Conservation (phyloP, 768 basidiomycete species). For the Guyanaporus albipodus region DNA sequence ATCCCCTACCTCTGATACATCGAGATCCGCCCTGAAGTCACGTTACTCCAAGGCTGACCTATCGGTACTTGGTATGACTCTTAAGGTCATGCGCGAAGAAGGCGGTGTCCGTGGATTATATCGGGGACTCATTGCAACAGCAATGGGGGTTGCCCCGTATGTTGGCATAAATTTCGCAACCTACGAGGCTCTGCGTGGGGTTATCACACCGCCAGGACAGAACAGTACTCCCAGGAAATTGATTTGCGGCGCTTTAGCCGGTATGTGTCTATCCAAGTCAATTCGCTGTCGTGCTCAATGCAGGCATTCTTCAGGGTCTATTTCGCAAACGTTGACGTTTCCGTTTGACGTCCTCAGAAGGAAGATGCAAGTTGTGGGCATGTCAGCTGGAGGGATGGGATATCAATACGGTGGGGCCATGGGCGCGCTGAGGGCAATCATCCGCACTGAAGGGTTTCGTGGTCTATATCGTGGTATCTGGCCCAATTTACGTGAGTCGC, state of each 20-base stretch:
- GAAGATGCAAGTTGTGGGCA: slow-evolving; percentile 93
- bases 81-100: slow-evolving; percentile 87
- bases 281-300: slow-evolving; percentile 6
- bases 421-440: slow-evolving; percentile 67
- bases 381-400: slow-evolving; percentile 54
- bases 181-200: slow-evolving; percentile 77
- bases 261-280: slow-evolving; percentile 34
- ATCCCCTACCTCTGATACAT: slow-evolving; percentile 47
- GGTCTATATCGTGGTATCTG: slow-evolving; percentile 85
- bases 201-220: slow-evolving; percentile 81
- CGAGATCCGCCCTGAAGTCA: slow-evolving; percentile 28
- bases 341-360: slow-evolving; percentile 92
- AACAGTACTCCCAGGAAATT: slow-evolving; percentile 65
- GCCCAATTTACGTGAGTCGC: slow-evolving; percentile 76
- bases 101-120: slow-evolving; percentile 87
- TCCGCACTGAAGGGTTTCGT: slow-evolving; percentile 66
- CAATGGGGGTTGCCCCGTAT: slow-evolving; percentile 86
- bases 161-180: slow-evolving; percentile 92
- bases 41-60: slow-evolving; percentile 51
- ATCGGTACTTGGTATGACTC: slow-evolving; percentile 84
- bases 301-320: slow-evolving; percentile 50
- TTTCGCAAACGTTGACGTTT: slow-evolving; percentile 93
- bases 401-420: slow-evolving; percentile 77
- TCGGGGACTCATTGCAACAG: slow-evolving; percentile 79
- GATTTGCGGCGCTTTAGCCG: slow-evolving; percentile 82